phyloP scores from a whole-genome alignment of 2,329 filamentous ascomycete genomes.

The Exserohilum rostratum region DNA sequence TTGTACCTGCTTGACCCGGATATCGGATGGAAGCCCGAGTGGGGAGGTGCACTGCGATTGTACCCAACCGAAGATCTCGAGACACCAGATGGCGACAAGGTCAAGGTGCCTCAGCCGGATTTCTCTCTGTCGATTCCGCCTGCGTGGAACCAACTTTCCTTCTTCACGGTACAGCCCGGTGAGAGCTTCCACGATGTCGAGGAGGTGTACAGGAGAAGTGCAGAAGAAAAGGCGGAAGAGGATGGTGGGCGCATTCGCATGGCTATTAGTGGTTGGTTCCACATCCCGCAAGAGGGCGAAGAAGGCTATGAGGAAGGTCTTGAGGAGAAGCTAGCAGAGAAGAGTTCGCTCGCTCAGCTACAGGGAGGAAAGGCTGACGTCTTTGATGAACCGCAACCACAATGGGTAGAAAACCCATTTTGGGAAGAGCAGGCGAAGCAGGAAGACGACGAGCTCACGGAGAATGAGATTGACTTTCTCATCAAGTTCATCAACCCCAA shows the following conservation, averaged over 20 bases:
- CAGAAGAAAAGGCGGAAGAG: slow-evolving; percentile 66
- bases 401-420: slow-evolving; percentile 56
- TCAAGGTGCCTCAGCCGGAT: slow-evolving; percentile 81
- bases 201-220: slow-evolving; percentile 80
- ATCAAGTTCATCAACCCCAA: slow-evolving; percentile 88
- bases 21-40: slow-evolving; percentile 84
- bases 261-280: slow-evolving; percentile 99
- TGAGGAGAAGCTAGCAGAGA: slow-evolving; percentile 85
- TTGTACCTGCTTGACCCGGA: slow-evolving; percentile 95
- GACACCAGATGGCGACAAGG: slow-evolving; percentile 72
- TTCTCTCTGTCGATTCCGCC: slow-evolving; percentile 84
- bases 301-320: slow-evolving; percentile 87
- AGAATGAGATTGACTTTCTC: slow-evolving; percentile 84
- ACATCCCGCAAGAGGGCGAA: slow-evolving; percentile 94
- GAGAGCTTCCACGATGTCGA: slow-evolving; percentile 99
- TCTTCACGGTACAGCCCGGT: slow-evolving; percentile 98
- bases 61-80: slow-evolving; percentile 73
- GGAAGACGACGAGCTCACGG: slow-evolving; percentile 67
- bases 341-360: slow-evolving; percentile 89
- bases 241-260: slow-evolving; percentile 84
- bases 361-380: slow-evolving; percentile 84
- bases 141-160: slow-evolving; percentile 95
- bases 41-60: slow-evolving; percentile 89
- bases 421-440: slow-evolving; percentile 49
- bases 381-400: slow-evolving; percentile 78